Evolutionary conservation across 2,329 filamentous ascomycete genomes (phyloP), one percentile per base, ranked within the genome.

Genomic region (Dactylellina drechsleri): DNA sequence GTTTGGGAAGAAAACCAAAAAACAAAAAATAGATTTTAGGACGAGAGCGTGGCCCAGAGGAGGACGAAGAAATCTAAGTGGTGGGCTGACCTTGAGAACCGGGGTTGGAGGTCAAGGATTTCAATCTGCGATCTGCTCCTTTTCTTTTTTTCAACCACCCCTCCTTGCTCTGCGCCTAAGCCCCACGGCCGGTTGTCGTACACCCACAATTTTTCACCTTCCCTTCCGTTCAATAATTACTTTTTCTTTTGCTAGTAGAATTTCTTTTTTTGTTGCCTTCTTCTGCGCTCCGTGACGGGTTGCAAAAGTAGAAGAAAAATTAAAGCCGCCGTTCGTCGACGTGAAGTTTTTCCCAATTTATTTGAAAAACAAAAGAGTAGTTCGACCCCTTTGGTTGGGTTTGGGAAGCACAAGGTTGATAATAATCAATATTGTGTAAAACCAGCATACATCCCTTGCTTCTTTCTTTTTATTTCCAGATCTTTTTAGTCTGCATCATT

Each of bases 401-500:
- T 66, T 65, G 68, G 66, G 70, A 67, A 62, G 70, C 62, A 67
- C 70, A 74, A 74, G 70, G 62, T 74, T 67, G 67, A 61, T 66
- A 61, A 28, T 50, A 61, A 28, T 50, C 31, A 7, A 36, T 36
- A 58, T 67, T 74, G 65, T 57, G 62, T 67, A 64, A 56, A 57
- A n/a, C 61, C 54, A 50, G 47, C 66, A 50, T 58, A 53, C 59
- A 59, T 65, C 61, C 23, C 53, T 59, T 59, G 12, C 47, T 53
- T 58, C 45, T 62, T 71, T 13, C 36, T 53, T 56, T 62, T 56
- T 23, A 31, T 45, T 66, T 61, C 68, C 31, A 71, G 66, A 66
- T 64, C 67, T 65, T 72, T 59, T 59, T 47, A n/a, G 6, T 54
- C 54, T 53, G 49, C 28, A 60, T 26, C 53, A 50, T 72, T 59